Conservation (phyloP, 768 basidiomycete species). For the Calocera viscosa region DNA sequence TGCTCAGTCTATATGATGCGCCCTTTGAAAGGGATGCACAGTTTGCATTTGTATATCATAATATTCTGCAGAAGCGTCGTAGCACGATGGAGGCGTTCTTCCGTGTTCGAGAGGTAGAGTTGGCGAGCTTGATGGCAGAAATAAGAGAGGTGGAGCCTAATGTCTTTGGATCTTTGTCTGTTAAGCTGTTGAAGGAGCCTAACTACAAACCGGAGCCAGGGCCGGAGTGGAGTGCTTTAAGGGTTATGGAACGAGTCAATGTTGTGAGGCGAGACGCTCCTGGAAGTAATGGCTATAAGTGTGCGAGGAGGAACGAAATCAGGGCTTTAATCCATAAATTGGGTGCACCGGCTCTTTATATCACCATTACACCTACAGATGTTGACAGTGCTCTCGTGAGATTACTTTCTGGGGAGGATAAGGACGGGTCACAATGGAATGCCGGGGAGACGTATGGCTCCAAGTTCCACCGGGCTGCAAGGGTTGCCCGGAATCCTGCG, state of each 20-base stretch:
- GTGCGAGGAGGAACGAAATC: constrained; percentile 31
- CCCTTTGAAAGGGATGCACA: neutral
- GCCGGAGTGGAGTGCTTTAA: too few relatives aligned
- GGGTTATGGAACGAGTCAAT: too few relatives aligned
- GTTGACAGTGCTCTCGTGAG: constrained; percentile 33
- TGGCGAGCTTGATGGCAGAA: too few relatives aligned
- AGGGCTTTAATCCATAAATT: constrained; percentile 25
- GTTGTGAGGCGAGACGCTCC: constrained; percentile 11
- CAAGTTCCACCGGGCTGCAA: constrained; percentile 23
- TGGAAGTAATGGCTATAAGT: constrained; percentile 25
- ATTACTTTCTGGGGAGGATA: constrained; percentile 28
- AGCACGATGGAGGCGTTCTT: too few relatives aligned
- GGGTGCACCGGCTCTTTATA: constrained; percentile 32
- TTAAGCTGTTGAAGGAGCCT: too few relatives aligned
- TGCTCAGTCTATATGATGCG: neutral
- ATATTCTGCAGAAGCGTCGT: constrained; percentile 14
- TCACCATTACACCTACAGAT: constrained; percentile 38
- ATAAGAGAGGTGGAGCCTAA: too few relatives aligned
- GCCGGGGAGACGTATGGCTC: constrained; percentile 19
- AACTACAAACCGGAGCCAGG: too few relatives aligned
- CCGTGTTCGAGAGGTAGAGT: too few relatives aligned
- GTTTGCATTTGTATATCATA: neutral
- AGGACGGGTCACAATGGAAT: constrained; percentile 24
- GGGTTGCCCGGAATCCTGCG: constrained; percentile 33
- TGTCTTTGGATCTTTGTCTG: too few relatives aligned